phyloP scores from a whole-genome alignment of 441 rosid species.

The Eruca vesicaria region DNA sequence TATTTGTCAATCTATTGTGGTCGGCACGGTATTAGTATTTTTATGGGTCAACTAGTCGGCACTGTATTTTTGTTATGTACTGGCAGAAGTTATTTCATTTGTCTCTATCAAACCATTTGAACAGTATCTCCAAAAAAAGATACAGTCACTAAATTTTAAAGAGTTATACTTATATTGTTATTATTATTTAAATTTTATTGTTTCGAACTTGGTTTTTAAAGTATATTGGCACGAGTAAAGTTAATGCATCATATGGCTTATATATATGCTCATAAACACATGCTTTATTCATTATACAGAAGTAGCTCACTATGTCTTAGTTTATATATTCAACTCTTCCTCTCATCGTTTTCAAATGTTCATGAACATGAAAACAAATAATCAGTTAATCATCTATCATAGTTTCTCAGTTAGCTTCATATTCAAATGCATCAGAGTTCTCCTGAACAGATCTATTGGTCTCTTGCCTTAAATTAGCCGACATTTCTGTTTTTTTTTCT shows the following conservation, averaged over 20 bases:
- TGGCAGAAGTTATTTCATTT: neutral
- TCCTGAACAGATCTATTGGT: slow-evolving; percentile 34
- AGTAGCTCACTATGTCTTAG: slow-evolving; percentile 16
- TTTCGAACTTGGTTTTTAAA: neutral
- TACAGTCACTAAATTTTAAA: neutral
- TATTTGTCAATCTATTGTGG: neutral
- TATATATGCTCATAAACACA: slow-evolving; percentile 2
- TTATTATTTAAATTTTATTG: neutral
- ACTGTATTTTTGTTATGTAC: neutral
- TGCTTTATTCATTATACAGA: neutral
- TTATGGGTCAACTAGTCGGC: neutral
- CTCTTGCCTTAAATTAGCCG: slow-evolving; percentile 22
- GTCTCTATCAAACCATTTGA: slow-evolving; percentile 9
- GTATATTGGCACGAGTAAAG: neutral
- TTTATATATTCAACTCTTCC: neutral
- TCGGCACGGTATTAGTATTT: neutral
- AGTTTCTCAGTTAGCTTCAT: slow-evolving; percentile 33
- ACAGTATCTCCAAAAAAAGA: neutral
- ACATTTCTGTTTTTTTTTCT: neutral
- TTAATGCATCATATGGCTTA: neutral
- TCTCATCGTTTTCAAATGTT: neutral
- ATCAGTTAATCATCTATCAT: slow-evolving; percentile 6
- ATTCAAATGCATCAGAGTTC: slow-evolving; percentile 35
- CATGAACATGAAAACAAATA: slow-evolving; percentile 6
- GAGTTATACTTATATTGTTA: neutral